Evolutionary conservation across 2,329 filamentous ascomycete genomes (phyloP), one percentile per base, ranked within the genome.

Genomic region (Colletotrichum sp.): DNA sequence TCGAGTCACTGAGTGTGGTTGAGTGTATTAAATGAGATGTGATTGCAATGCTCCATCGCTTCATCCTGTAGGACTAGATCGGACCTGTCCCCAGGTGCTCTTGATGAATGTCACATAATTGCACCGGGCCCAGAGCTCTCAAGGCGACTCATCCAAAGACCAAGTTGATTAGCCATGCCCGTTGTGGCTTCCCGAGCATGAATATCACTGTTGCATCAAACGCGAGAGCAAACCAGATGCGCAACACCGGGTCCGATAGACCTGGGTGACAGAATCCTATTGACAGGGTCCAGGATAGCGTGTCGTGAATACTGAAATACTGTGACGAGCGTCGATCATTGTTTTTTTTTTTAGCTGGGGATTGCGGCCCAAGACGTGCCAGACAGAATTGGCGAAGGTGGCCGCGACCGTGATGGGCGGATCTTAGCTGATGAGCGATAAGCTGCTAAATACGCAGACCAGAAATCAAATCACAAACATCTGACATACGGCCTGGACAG

Each of bases 241-340:
- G 48, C 21, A 48, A 65, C 63, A 58, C 58, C 48, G 58, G 62
- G 36, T 64, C 43, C 36, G 62, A 65, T 30, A 52, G 28, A 64
- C 58, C 64, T 52, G 34, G 32, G 58, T 69, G 69, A 69, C 63
- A 36, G 26, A 32, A 64, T 64, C 36, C 24, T 69, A 64, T 38
- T 52, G 48, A 73, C 56, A 75, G 48, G 64, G 63, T 55, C 63
- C 52, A 59, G 64, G 71, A 63, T 26, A 18, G 26, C 36, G 56
- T 18, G 69, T 26, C 26, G 55, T 64, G 63, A 64, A 70, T 26
- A 61, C 63, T 62, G 43, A 43, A 43, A 12, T 32, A 28, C 58
- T 75, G 73, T 75, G 73, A 75, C 56, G 58, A 14, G 14, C 34
- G 73, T 48, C 73, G 73, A 73, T 75, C 73, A 75, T 73, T 28